Conservation (phyloP, 768 basidiomycete genomes). For the Tulasnella sp. region DNA sequence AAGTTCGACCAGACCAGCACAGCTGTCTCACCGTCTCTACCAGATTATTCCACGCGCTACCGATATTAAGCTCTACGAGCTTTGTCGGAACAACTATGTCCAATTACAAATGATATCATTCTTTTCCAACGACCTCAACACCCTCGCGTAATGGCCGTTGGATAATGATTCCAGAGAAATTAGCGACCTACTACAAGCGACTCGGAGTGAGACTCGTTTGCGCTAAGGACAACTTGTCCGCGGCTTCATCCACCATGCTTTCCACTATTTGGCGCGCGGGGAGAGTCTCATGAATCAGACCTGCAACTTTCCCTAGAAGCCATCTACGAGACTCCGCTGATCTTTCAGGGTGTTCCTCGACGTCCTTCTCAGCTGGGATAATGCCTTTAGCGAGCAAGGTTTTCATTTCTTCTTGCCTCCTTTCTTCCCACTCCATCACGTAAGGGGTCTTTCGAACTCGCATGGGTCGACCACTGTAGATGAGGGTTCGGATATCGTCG, state of each 20-base stretch:
- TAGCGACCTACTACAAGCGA: neutral
- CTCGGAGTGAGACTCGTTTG: neutral
- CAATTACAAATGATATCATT: neutral
- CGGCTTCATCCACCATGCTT: too few species aligned
- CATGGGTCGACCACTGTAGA: constrained; percentile 67
- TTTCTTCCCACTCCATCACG: constrained; percentile 69
- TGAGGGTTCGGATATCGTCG: constrained; percentile 64
- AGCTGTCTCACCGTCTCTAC: neutral
- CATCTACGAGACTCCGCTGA: constrained; percentile 51
- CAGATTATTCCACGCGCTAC: constrained; percentile 81
- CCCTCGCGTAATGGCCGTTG: too few species aligned
- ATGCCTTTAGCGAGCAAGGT: constrained; percentile 58
- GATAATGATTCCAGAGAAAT: neutral
- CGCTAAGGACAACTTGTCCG: neutral
- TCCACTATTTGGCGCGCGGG: constrained; percentile 83
- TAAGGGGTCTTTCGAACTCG: constrained; percentile 79
- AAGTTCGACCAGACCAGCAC: neutral
- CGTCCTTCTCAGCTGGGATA: constrained; percentile 72
- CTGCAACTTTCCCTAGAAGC: constrained; percentile 78
- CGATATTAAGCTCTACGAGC: constrained; percentile 49
- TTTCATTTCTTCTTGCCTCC: constrained; percentile 56
- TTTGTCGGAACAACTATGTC: neutral
- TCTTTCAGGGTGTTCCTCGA: constrained; percentile 64
- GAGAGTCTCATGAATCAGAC: constrained; percentile 65
- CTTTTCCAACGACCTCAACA: neutral